Evolutionary conservation across 2,329 filamentous ascomycete genomes (phyloP).

Genomic region (Akanthomyces lecanii): DNA sequence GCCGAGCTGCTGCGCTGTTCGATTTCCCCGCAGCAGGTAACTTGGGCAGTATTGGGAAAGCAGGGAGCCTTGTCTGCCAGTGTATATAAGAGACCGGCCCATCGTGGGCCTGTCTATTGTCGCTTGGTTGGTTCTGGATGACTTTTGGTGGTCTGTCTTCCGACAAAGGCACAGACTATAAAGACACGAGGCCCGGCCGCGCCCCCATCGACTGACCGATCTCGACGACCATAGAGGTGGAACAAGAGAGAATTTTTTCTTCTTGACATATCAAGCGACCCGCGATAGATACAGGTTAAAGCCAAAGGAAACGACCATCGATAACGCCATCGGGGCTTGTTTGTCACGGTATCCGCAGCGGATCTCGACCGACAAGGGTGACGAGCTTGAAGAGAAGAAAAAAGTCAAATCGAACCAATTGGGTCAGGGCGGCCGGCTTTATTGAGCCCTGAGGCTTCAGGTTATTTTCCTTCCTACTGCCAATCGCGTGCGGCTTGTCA

Average conservation of each 20-base stretch:
- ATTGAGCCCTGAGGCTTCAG: not conserved
- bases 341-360: constrained; percentile 15
- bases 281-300: not conserved
- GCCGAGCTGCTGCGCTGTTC: not conserved
- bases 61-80: not conserved
- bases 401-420: constrained; percentile 2
- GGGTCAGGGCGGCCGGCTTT: not conserved
- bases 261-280: not conserved
- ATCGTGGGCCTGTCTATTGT: not conserved
- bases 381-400: not conserved
- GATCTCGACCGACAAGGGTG: constrained; percentile 11
- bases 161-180: not conserved
- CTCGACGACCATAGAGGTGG: not conserved
- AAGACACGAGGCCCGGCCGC: not conserved
- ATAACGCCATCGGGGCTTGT: constrained; percentile 5
- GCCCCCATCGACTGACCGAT: not conserved
- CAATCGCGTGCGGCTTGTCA: not conserved
- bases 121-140: not conserved
- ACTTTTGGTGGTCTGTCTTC: not conserved
- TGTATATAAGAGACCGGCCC: constrained; percentile 1
- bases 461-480: not conserved
- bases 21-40: constrained; percentile 10
- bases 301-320: not conserved
- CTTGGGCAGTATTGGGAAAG: not conserved
- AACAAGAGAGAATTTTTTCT: not conserved